phyloP scores from a whole-genome alignment of 2,329 filamentous ascomycete genomes.

The Penicillium oxalicum region DNA sequence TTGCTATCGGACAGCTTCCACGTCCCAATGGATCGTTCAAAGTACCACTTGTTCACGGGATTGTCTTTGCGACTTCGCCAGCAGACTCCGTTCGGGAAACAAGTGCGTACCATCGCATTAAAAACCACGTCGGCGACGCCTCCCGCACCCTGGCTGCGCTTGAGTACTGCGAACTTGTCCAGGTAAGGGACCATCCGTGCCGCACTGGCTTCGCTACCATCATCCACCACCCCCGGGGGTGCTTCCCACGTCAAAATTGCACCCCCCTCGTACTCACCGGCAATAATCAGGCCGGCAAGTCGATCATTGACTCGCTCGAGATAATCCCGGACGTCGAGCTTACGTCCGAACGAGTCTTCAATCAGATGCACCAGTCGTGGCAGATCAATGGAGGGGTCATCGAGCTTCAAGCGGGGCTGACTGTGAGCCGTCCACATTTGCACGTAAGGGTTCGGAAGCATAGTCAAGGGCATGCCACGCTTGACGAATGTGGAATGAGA shows the following conservation, averaged over 20 bases:
- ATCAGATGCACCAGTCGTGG: slow-evolving; percentile 78
- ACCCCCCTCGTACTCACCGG: slow-evolving; percentile 92
- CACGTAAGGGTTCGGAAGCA: slow-evolving; percentile 65
- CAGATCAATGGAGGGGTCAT: slow-evolving; percentile 76
- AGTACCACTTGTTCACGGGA: slow-evolving; percentile 99
- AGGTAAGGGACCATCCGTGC: slow-evolving; percentile 80
- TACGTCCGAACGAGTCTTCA: slow-evolving; percentile 84
- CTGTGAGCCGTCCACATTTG: slow-evolving; percentile 63
- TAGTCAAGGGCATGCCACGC: slow-evolving; percentile 79
- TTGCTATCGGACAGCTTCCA: slow-evolving; percentile 74
- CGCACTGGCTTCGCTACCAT: slow-evolving; percentile 47
- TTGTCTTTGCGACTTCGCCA: slow-evolving; percentile 89
- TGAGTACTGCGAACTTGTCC: slow-evolving; percentile 94
- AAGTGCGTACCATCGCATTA: slow-evolving; percentile 85
- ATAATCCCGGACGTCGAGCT: slow-evolving; percentile 78
- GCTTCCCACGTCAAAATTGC: slow-evolving; percentile 93
- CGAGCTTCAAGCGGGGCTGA: slow-evolving; percentile 60
- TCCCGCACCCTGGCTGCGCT: slow-evolving; percentile 78
- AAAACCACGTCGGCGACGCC: slow-evolving; percentile 95
- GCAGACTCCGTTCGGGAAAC: slow-evolving; percentile 82
- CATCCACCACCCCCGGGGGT: slow-evolving; percentile 55
- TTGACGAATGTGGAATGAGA: slow-evolving; percentile 76
- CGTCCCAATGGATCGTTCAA: slow-evolving; percentile 78
- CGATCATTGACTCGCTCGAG: slow-evolving; percentile 71
- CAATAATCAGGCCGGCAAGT: slow-evolving; percentile 86